A percentile compares a stretch with the other conserved stretches of the same genome.
These are phyloP conservation scores for Leishmania lainsoni DNA, from an alignment of 208 protist species.

Conservation along the genomic window DNA sequence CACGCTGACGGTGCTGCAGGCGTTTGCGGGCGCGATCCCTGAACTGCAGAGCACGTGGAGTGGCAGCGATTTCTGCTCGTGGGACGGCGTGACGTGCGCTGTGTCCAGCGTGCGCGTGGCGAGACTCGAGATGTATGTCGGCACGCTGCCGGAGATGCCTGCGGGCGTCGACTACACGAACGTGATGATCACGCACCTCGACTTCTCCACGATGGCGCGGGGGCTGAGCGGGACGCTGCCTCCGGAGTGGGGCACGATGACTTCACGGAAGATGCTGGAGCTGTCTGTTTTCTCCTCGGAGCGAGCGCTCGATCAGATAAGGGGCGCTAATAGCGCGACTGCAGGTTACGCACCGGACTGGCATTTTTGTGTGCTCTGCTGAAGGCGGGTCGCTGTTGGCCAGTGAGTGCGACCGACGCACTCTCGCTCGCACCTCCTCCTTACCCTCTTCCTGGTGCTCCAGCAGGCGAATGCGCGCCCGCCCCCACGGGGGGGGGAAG, in stretches of 20 bases:
- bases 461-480: not conserved
- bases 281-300: no score
- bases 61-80: conserved; percentile 1
- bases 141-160: conserved; percentile 17
- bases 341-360: no score
- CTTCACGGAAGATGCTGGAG: no score
- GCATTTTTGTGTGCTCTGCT: no score
- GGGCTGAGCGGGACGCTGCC: conserved; percentile 7
- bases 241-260: no score
- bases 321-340: no score
- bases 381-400: not conserved
- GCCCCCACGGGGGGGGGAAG: no score
- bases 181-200: not conserved
- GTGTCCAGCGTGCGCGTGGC: not conserved
- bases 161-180: conserved; percentile 6
- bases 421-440: not conserved
- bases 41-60: not conserved
- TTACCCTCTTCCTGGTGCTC: not conserved
- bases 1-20: conserved; percentile 3
- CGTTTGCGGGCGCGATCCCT: not conserved
- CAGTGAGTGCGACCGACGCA: not conserved
- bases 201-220: not conserved
- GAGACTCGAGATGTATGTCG: not conserved
- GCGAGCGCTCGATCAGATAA: no score
- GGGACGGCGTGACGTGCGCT: not conserved